Percentiles rank a stretch among this genome's conserved stretches.
These are phyloP conservation scores for Dactylonectria macrodidyma DNA, from an alignment of 2,329 filamentous ascomycete genomes.

Conservation along the genomic window DNA sequence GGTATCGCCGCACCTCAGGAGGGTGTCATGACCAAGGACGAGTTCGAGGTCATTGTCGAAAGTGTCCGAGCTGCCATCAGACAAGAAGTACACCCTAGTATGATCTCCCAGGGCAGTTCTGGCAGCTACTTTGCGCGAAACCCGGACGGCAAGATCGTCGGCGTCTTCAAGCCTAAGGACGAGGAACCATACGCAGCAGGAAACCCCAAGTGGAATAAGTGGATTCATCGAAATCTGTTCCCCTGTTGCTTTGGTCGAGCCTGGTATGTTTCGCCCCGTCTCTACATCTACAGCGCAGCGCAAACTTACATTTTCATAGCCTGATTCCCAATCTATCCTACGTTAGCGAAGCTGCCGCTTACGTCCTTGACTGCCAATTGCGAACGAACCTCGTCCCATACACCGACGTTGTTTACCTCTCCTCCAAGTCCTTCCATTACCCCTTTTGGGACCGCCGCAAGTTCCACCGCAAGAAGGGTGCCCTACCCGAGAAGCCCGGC, in stretches of 20 bases:
- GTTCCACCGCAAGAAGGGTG: constrained; percentile 89
- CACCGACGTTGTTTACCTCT: constrained; percentile 93
- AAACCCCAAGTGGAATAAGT: constrained; percentile 99
- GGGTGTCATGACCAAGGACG: constrained; percentile 79
- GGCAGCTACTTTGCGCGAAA: constrained; percentile 98
- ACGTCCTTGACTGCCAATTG: constrained; percentile 91
- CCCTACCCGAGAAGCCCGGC: constrained; percentile 89
- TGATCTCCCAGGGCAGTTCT: constrained; percentile 97
- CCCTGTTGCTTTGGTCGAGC: constrained; percentile 97
- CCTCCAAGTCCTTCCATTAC: constrained; percentile 98
- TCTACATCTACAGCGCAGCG: not conserved
- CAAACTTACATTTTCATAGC: constrained; percentile 54
- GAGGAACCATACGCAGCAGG: constrained; percentile 97
- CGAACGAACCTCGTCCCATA: constrained; percentile 95
- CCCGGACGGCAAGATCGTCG: constrained; percentile 91
- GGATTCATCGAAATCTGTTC: constrained; percentile 98
- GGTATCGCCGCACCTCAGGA: constrained; percentile 75
- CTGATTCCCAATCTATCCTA: constrained; percentile 98
- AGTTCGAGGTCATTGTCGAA: constrained; percentile 92
- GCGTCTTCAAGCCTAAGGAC: constrained; percentile 99
- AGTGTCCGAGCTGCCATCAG: constrained; percentile 93
- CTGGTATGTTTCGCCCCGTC: constrained; percentile 67
- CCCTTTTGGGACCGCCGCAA: constrained; percentile 96
- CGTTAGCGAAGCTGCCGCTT: constrained; percentile 96
- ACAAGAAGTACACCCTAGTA: constrained; percentile 90